These are phyloP conservation scores for Boletus coccyginus DNA, from an alignment of 768 basidiomycete species.

Conservation along the genomic window DNA sequence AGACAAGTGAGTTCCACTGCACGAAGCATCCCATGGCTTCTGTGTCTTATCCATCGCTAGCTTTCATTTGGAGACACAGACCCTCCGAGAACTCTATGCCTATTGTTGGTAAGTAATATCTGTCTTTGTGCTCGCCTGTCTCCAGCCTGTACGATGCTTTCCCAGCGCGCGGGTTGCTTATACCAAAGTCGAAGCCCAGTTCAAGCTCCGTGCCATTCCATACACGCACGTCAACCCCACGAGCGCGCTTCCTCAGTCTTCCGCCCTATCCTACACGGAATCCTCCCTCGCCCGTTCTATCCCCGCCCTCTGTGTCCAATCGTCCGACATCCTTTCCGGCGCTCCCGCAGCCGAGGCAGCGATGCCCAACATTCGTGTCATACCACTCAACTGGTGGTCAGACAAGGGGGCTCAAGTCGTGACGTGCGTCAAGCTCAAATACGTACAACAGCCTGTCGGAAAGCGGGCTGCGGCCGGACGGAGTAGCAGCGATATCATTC, in stretches of 20 bases:
- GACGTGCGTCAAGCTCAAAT: conserved; percentile 87
- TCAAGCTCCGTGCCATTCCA: conserved; percentile 78
- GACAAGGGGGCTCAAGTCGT: conserved; percentile 77
- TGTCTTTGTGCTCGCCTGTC: not conserved
- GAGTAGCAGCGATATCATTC: conserved; percentile 53
- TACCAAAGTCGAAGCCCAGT: conserved; percentile 82
- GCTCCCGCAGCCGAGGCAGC: conserved; percentile 88
- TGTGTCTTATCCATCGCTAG: conserved; percentile 11
- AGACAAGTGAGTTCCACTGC: conserved; percentile 25
- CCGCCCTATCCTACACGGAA: conserved; percentile 56
- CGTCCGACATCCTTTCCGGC: conserved; percentile 75
- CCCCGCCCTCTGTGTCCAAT: conserved; percentile 80
- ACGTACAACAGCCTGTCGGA: conserved; percentile 83
- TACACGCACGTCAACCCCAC: conserved; percentile 72
- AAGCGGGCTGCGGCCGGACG: conserved; percentile 57
- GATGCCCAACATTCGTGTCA: conserved; percentile 88
- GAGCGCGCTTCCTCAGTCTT: conserved; percentile 36
- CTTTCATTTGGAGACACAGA: conserved; percentile 71
- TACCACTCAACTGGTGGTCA: conserved; percentile 91
- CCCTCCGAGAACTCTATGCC: conserved; percentile 74
- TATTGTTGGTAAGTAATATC: conserved; percentile 75
- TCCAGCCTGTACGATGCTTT: not conserved
- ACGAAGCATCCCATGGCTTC: not conserved
- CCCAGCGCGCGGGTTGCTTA: conserved; percentile 86
- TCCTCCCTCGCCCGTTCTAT: conserved; percentile 76